Base-by-base conservation (phyloP, 2,329 filamentous ascomycete genomes). In the Didymella exigua region DNA sequence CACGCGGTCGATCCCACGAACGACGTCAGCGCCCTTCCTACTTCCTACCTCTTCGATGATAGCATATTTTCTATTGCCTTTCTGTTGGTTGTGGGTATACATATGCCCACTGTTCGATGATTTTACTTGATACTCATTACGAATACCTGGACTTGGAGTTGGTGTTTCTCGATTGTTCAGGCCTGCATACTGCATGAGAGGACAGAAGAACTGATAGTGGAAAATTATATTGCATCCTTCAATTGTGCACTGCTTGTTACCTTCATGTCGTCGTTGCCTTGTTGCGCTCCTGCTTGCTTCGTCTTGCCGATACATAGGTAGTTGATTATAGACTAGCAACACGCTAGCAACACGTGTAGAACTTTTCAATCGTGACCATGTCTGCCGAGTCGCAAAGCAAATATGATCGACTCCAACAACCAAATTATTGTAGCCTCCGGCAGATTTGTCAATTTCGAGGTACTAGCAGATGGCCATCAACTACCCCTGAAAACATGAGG, bases 11-110 rank as follows among this genome's bases (percentile, higher is more conserved):
- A 56, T 45, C 37, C 16, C 19, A 7, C 24, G 19, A 16, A 47
- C 44, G 58, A 61, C 56, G 52, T 61, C 61, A 59, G 54, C 54
- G 60, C 24, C 19, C 27, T 33, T 49, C 18, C 23, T 19, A 10
- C 31, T 41, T 27, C 26, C 18, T 34, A 21, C 26, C 18, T 34
- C 19, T 13, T 43, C 38, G 11, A 45, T 36, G 21, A 33, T 52
- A 46, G 49, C 49, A 47, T 42, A 3, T 41, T 46, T 29, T 34
- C 31, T n/a, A 10, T 40, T 33, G 34, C 33, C 21, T 16, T 50
- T 56, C 11, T 36, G 9, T 57, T 50, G 38, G 13, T 56, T 61
- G 50, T 49, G 56, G 60, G 58, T 51, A 56, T 59, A 24, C 10
- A 58, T 50, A 57, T 27, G 30, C 58, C 55, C 53, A 27, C 36